These are phyloP conservation scores for Candida silvatica DNA, from an alignment of 805 yeast genomes.

Conservation along the genomic window DNA sequence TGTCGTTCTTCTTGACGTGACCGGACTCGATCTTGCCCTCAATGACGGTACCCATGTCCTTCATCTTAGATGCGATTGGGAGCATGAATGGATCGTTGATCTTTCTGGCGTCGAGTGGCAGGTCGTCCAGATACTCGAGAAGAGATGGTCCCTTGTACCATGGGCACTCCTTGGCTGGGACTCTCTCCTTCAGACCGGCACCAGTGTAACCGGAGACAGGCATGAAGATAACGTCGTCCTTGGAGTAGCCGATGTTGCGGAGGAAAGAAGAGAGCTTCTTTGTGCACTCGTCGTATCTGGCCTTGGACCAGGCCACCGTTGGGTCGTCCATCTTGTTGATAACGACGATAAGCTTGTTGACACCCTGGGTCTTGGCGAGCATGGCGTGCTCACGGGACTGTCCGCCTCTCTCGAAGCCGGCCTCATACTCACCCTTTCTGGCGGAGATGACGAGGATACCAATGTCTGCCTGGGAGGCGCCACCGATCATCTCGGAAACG, in stretches of 20 bases:
- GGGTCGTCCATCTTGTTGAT: constrained; percentile 99
- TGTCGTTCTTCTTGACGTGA: constrained; percentile 70
- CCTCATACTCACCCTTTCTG: constrained; percentile 98
- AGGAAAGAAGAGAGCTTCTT: constrained; percentile 69
- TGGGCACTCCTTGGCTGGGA: constrained; percentile 62
- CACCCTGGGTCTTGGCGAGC: constrained; percentile 97
- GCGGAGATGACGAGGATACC: constrained; percentile 97
- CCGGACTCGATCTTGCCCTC: constrained; percentile 99
- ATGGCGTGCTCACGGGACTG: constrained; percentile 98
- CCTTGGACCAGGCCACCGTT: constrained; percentile 92
- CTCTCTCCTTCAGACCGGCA: constrained; percentile 88
- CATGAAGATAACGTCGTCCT: constrained; percentile 84
- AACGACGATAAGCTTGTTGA: constrained; percentile 84
- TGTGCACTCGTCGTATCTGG: constrained; percentile 93
- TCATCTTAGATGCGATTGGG: constrained; percentile 91
- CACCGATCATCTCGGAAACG: constrained; percentile 98
- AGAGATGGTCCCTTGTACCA: constrained; percentile 95
- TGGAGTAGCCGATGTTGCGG: constrained; percentile 83
- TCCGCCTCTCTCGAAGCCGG: constrained; percentile 98
- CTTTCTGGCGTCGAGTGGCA: constrained; percentile 78
- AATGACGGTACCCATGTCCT: constrained; percentile 93
- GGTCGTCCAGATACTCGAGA: constrained; percentile 78
- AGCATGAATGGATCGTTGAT: constrained; percentile 95
- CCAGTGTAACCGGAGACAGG: constrained; percentile 99
- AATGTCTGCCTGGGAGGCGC: constrained; percentile 99